Conservation (phyloP, 345 rosid species). For the Lepidium aucheri region DNA sequence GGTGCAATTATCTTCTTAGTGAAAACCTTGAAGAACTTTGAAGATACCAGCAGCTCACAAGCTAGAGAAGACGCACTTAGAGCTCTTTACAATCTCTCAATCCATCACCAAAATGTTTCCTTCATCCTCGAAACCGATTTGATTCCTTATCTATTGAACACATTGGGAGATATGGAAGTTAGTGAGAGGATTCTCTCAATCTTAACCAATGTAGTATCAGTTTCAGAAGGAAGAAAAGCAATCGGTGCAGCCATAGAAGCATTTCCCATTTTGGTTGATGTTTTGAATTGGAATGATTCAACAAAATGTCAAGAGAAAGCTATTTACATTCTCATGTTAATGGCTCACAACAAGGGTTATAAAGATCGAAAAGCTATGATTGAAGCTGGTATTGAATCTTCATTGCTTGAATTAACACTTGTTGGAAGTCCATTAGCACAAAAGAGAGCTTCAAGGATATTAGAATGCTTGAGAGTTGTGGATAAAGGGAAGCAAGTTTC, state of each 20-base stretch:
- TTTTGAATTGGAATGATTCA: conserved; percentile 80
- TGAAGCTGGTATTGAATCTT: conserved; percentile 71
- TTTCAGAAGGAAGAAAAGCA: conserved; percentile 65
- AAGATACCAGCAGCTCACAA: conserved; percentile 38
- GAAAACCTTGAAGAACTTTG: conserved; percentile 37
- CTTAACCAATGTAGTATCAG: conserved; percentile 69
- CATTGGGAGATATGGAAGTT: conserved; percentile 80
- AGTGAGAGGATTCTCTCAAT: conserved; percentile 67
- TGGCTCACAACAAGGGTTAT: conserved; percentile 84
- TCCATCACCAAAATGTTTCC: conserved; percentile 41
- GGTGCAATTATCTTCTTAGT: conserved; percentile 73
- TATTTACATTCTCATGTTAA: conserved; percentile 69
- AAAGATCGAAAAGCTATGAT: conserved; percentile 77
- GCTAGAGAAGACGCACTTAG: conserved; percentile 81
- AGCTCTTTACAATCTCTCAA: conserved; percentile 84
- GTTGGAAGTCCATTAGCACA: conserved; percentile 72
- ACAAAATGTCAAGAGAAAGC: conserved; percentile 88
- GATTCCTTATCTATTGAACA: conserved; percentile 46
- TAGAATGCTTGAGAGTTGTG: conserved; percentile 57
- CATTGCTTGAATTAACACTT: conserved; percentile 80
- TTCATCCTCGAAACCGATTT: conserved; percentile 54
- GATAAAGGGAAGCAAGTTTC: conserved; percentile 89
- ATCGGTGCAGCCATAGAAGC: conserved; percentile 44
- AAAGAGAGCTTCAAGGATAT: conserved; percentile 83
- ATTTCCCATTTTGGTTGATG: conserved; percentile 65